Percentiles rank a stretch among this genome's conserved stretches.
These are phyloP conservation scores for Cucurbita moschata DNA, from an alignment of 306 rosid genomes.

Conservation along the genomic window DNA sequence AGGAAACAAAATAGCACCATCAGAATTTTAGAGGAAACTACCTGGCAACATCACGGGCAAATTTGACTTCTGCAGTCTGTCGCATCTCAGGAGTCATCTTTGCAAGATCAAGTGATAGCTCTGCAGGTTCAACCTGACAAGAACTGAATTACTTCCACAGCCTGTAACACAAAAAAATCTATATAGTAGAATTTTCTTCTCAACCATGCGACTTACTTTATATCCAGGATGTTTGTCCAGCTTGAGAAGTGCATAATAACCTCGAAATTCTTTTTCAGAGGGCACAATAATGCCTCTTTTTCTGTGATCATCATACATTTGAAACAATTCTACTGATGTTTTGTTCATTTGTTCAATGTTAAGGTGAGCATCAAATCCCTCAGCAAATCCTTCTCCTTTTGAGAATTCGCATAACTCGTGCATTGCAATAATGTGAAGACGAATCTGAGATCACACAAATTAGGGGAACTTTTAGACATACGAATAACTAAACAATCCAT, in stretches of 20 bases:
- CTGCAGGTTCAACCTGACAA: conserved; percentile 95
- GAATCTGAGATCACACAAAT: conserved; percentile 54
- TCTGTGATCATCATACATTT: conserved; percentile 94
- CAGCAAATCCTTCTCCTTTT: conserved; percentile 94
- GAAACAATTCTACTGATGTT: conserved; percentile 91
- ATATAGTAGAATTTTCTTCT: conserved; percentile 14
- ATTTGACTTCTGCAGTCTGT: conserved; percentile 79
- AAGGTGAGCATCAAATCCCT: conserved; percentile 98
- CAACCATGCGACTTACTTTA: conserved; percentile 43
- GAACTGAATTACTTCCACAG: conserved; percentile 22
- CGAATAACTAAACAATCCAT: not conserved
- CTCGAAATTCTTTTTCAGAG: conserved; percentile 83
- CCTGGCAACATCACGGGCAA: conserved; percentile 96
- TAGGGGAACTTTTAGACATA: conserved; percentile 19
- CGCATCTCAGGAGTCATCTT: conserved; percentile 92
- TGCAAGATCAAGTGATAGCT: conserved; percentile 98
- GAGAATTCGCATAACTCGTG: conserved; percentile 92
- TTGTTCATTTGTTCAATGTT: conserved; percentile 99
- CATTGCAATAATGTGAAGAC: conserved; percentile 87
- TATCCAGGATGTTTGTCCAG: conserved; percentile 99
- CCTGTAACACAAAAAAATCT: conserved; percentile 17
- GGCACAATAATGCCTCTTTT: conserved; percentile 67
- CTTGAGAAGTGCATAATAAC: conserved; percentile 97
- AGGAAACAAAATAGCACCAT: conserved; percentile 59
- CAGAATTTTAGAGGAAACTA: conserved; percentile 13